phyloP scores from a whole-genome alignment of 257 asterid species.

The Knoxia roxburghii region DNA sequence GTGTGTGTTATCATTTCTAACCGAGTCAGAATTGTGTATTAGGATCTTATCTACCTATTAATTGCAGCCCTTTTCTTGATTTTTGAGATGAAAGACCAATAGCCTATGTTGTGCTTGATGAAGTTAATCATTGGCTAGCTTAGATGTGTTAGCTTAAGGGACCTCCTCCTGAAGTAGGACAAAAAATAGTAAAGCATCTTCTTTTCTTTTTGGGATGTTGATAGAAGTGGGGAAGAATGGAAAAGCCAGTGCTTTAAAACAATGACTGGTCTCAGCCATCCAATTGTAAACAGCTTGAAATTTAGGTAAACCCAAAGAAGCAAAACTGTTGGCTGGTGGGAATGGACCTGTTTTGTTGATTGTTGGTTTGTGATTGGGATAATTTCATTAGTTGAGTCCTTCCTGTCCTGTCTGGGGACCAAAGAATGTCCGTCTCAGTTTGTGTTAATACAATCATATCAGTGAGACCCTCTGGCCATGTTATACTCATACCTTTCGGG shows the following conservation, averaged over 20 bases:
- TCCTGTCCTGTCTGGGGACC: too few relatives aligned
- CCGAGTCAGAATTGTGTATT: not conserved
- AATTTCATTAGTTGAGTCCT: not conserved
- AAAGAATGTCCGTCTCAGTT: not conserved
- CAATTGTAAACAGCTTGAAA: not conserved
- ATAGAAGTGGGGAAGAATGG: too few relatives aligned
- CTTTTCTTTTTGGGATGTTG: not conserved
- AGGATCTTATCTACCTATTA: not conserved
- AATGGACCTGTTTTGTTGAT: not conserved
- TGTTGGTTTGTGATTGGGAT: not conserved
- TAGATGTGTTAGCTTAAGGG: not conserved
- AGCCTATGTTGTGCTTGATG: slow-evolving; percentile 5
- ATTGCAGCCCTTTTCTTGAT: not conserved
- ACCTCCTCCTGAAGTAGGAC: not conserved
- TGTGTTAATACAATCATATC: too few relatives aligned
- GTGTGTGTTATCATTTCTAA: not conserved
- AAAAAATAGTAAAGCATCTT: not conserved
- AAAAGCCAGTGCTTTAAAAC: not conserved
- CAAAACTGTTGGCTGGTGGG: not conserved
- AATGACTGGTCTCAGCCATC: not conserved
- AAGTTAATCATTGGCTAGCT: not conserved
- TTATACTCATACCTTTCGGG: too few relatives aligned
- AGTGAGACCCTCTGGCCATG: too few relatives aligned
- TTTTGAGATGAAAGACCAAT: not conserved
- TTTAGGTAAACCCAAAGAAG: not conserved